A percentile compares a stretch with the other conserved stretches of the same genome.
Evolutionary conservation across 2,329 filamentous ascomycete genomes (phyloP).

Genomic region (Aspergillus tanneri): DNA sequence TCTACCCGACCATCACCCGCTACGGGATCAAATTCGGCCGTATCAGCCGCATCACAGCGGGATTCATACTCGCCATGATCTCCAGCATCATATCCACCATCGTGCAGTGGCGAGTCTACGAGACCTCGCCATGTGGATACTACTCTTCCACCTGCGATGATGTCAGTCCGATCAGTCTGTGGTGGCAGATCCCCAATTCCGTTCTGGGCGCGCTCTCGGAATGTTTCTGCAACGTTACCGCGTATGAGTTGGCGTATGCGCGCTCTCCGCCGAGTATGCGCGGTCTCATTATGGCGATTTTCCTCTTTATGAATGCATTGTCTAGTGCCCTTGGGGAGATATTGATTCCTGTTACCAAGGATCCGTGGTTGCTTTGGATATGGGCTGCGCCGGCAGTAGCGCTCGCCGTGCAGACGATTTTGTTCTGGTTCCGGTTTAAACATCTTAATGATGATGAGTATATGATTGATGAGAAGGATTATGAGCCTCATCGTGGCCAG

Average conservation of each 20-base stretch:
- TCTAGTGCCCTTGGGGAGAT: slow-evolving; percentile 44
- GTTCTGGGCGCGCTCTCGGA: slow-evolving; percentile 42
- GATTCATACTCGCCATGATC: slow-evolving; percentile 51
- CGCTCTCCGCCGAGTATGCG: slow-evolving; percentile 46
- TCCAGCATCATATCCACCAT: slow-evolving; percentile 41
- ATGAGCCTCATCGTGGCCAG: too few species aligned
- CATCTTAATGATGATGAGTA: slow-evolving; percentile 52
- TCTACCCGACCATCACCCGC: slow-evolving; percentile 49
- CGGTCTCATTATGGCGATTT: slow-evolving; percentile 43
- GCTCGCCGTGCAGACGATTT: slow-evolving; percentile 47
- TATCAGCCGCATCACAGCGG: slow-evolving; percentile 52
- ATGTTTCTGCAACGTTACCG: slow-evolving; percentile 46
- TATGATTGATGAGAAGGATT: slow-evolving; percentile 30
- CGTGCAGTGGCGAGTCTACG: slow-evolving; percentile 50
- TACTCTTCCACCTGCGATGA: slow-evolving; percentile 41
- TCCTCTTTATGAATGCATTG: slow-evolving; percentile 44
- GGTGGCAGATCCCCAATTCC: slow-evolving; percentile 44
- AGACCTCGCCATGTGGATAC: slow-evolving; percentile 46
- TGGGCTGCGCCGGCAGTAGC: slow-evolving; percentile 53
- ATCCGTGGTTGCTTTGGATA: slow-evolving; percentile 51
- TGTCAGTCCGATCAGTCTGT: slow-evolving; percentile 44
- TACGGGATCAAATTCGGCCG: slow-evolving; percentile 49
- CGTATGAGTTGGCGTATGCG: slow-evolving; percentile 48
- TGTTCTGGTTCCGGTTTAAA: slow-evolving; percentile 51
- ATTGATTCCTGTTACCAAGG: slow-evolving; percentile 45